Evolutionary conservation across 1,284 basidiomycete genomes (phyloP), one percentile per base, ranked within the genome.

Genomic region (Sporisorium iseilematis-ciliati): DNA sequence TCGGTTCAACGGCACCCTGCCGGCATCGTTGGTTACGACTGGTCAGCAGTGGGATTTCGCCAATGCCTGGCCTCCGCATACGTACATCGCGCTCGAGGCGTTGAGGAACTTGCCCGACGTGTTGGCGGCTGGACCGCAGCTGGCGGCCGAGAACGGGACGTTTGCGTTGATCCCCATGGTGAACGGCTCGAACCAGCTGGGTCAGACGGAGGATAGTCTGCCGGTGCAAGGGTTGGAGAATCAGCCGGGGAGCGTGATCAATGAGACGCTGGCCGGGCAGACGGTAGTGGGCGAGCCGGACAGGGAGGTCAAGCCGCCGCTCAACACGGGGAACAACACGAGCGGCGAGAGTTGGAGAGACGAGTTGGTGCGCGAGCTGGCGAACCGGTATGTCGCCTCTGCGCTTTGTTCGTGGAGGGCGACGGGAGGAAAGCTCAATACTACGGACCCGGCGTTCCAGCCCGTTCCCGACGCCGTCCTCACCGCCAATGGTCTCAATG

Each of bases 351-450:
- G 89, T 6, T 94, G 93, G 93, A 87, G 87, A 3, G 86, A 87
- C 29, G 86, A 88, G 4, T 87, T 96, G 20, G 88, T 88, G 77
- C 88, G 92, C 54, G 90, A 93, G 84, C 85, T 94, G 63, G 92
- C 91, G 16, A 93, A 93, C 80, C 89, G 94, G 29, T 96, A 94
- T 85, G 88, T 93, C 76, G 88, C 91, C 41, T 92, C 92, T 60
- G 90, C 90, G 1, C 89, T 96, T 73, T 96, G 95, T 85, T 93
- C 92, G 74, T 97, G 95, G 94, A 92, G 75, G 20, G 62, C 76
- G 7, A 76, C 93, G 0, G 87, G 91, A 53, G 86, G 87, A 20
- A 90, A 92, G 80, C 88, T 96, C 63, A 93, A 93, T 80, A 88
- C 92, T 0, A 94, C 91, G 0, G 87, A 89, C 87, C 92, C 78